These are phyloP conservation scores for Mariannaea elegans DNA, from an alignment of 2,329 filamentous ascomycete species.

Conservation along the genomic window DNA sequence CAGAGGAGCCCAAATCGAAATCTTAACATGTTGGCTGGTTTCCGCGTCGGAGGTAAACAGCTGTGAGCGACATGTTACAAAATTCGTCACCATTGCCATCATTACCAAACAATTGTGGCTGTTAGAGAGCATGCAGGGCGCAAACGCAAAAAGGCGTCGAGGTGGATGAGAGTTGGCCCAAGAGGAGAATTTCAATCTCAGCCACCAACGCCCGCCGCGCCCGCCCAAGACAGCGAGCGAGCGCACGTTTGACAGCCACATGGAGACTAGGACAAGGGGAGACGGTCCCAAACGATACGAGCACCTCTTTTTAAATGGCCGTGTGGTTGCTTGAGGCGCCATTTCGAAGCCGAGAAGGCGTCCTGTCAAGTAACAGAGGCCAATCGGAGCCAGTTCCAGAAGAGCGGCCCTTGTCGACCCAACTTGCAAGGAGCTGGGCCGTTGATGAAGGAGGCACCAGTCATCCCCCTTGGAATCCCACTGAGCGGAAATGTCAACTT, in stretches of 20 bases:
- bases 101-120: neutral
- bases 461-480: slow-evolving; percentile 14
- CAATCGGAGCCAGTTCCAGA: slow-evolving; percentile 41
- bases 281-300: slow-evolving; percentile 13
- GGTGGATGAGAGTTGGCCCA: neutral
- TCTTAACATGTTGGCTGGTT: no score
- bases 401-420: slow-evolving; percentile 31
- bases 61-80: neutral
- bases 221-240: neutral
- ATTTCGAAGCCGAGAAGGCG: slow-evolving; percentile 4
- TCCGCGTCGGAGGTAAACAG: no score
- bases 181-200: slow-evolving; percentile 24
- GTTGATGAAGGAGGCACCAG: slow-evolving; percentile 11
- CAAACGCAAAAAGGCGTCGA: neutral
- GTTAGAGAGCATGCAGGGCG: slow-evolving; percentile 5
- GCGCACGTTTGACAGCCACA: slow-evolving; percentile 20
- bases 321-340: slow-evolving; percentile 8
- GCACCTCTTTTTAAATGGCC: slow-evolving; percentile 3
- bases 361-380: slow-evolving; percentile 17
- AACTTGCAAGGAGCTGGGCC: slow-evolving; percentile 26
- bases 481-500: slow-evolving; percentile 20
- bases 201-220: slow-evolving; percentile 8
- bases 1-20: no score
- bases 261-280: slow-evolving; percentile 12
- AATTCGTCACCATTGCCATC: neutral